Percentiles rank a stretch among this genome's conserved stretches.
Conservation (phyloP, 2,329 filamentous ascomycete species). For the Fusarium sterilihyphosum region DNA sequence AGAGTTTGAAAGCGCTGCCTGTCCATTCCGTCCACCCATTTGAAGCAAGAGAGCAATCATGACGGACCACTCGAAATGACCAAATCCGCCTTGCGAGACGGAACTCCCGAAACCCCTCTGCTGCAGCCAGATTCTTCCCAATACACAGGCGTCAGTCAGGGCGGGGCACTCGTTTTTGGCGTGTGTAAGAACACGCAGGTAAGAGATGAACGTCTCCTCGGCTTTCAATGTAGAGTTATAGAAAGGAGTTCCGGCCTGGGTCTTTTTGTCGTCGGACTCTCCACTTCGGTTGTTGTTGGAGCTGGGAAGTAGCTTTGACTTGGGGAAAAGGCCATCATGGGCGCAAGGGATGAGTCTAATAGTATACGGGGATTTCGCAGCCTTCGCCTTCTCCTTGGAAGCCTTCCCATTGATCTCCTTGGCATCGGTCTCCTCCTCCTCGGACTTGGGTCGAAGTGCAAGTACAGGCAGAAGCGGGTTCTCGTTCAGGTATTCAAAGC, state of each 20-base stretch:
- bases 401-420: constrained; percentile 28
- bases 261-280: constrained; percentile 55
- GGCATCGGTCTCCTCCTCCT: constrained; percentile 24
- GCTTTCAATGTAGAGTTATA: constrained; percentile 89
- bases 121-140: constrained; percentile 88
- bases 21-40: constrained; percentile 77
- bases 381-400: constrained; percentile 40
- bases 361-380: constrained; percentile 56
- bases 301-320: constrained; percentile 74
- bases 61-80: constrained; percentile 90
- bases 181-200: constrained; percentile 79
- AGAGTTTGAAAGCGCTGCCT: constrained; percentile 77
- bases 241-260: constrained; percentile 72
- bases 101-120: constrained; percentile 82
- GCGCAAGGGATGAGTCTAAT: constrained; percentile 84
- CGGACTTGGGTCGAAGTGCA: constrained; percentile 51
- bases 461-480: constrained; percentile 81
- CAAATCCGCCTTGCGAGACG: constrained; percentile 84
- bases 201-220: constrained; percentile 77
- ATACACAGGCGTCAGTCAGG: constrained; percentile 84
- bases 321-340: constrained; percentile 74
- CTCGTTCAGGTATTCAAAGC: constrained; percentile 75
- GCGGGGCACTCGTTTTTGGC: constrained; percentile 74
- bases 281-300: constrained; percentile 75
- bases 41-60: constrained; percentile 83